Base-by-base conservation (phyloP, 1,284 basidiomycete genomes). In the Ganoderma resinaceum region DNA sequence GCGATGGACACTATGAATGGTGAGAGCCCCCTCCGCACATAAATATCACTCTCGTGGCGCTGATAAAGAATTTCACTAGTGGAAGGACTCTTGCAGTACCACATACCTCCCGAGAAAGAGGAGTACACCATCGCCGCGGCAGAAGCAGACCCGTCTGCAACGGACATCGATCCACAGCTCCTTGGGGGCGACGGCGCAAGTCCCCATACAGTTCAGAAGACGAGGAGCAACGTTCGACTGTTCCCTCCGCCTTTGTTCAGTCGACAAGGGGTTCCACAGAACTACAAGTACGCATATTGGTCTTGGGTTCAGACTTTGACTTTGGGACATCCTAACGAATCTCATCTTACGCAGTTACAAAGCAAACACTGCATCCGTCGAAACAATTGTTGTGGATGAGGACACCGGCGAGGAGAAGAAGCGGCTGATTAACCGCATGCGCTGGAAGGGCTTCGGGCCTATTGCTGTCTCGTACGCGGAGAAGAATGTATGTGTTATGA, bases 161-260 rank as follows among this genome's bases (percentile, higher is more conserved):
- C 79, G 67, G 80, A 79, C 61, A 79, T 82, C 63, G 82, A 83
- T 67, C 83, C 84, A 0, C 76, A 76, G 64, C 75, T 77, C 26
- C 71, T 74, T 60, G 71, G 2, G 12, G 4, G 64, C 37, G 67
- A 70, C 20, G 67, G 61, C 3, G 5, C 58, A 23, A 23, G 38
- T 60, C 42, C 58, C 3, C 63, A 23, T 60, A 40, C 67, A 3
- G 53, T 12, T 42, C 20, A 29, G 3, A 37, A 43, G 29, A 60
- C 62, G 14, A 73, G 64, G 69, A 90, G 89, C 73, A 89, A 90
- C 74, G 81, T 95, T 23, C 85, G 91, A 29, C 82, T 94, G 12
- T 89, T 95, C 69, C 94, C 95, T 38, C 95, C 95, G 1, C 94
- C 95, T 7, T 78, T 95, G 57, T 96, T 96, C 80, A 93, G 92